Conservation (phyloP, 306 rosid species). For the Canavalia ensiformis region DNA sequence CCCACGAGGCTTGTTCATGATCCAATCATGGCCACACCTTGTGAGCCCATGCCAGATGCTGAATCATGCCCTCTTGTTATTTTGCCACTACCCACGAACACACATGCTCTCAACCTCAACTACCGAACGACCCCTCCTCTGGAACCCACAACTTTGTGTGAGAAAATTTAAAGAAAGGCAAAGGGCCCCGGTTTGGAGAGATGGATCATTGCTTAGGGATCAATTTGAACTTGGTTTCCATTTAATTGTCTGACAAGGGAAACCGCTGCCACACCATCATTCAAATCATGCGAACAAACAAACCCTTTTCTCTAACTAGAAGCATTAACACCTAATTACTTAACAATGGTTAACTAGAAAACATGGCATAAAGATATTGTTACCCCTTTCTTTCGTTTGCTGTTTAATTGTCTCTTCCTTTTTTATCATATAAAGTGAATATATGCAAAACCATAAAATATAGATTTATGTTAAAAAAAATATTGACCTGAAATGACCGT, state of each 20-base stretch:
- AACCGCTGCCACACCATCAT: slow-evolving; percentile 34
- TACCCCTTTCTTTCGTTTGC: background rate
- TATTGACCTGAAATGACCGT: background rate
- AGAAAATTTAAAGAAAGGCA: slow-evolving; percentile 21
- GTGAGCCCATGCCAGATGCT: slow-evolving; percentile 65
- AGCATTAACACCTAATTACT: background rate
- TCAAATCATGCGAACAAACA: slow-evolving; percentile 29
- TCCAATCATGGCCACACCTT: slow-evolving; percentile 70
- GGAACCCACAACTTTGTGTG: slow-evolving; percentile 56
- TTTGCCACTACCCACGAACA: slow-evolving; percentile 44
- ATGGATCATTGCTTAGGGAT: slow-evolving; percentile 42
- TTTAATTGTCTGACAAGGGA: slow-evolving; percentile 36
- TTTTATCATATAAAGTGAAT: background rate
- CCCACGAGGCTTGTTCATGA: slow-evolving; percentile 84
- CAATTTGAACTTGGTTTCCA: slow-evolving; percentile 35
- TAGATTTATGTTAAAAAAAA: background rate
- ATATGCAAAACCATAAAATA: background rate
- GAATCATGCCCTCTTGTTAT: slow-evolving; percentile 38
- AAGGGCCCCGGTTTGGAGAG: background rate
- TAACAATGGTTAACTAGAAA: background rate
- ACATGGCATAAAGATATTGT: background rate
- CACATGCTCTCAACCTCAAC: slow-evolving; percentile 54
- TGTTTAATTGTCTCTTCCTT: slow-evolving; percentile 34
- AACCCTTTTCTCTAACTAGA: slow-evolving; percentile 35
- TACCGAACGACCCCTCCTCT: slow-evolving; percentile 44